These are phyloP conservation scores for Lagenidium giganteum DNA, from an alignment of 352 stramenopile genomes.

Conservation along the genomic window DNA sequence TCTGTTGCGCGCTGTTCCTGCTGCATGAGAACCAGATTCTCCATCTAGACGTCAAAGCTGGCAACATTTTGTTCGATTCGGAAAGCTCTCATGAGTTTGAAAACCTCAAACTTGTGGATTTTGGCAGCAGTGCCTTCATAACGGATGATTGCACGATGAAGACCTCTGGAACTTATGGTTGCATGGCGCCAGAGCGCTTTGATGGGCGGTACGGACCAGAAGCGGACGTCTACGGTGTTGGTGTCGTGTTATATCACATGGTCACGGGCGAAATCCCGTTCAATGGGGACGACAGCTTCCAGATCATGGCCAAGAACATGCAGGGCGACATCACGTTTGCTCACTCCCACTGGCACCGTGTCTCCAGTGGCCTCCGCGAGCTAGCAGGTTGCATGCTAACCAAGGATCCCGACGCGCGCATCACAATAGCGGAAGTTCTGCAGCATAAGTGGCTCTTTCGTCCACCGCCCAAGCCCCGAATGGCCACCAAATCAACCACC, in stretches of 20 bases:
- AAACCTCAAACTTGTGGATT: slow-evolving; percentile 67
- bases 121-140: slow-evolving; percentile 35
- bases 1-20: slow-evolving; percentile 40
- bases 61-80: slow-evolving; percentile 61
- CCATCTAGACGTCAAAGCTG: slow-evolving; percentile 60
- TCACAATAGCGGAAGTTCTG: slow-evolving; percentile 50
- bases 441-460: slow-evolving; percentile 46
- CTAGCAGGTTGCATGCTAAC: slow-evolving; percentile 47
- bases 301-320: slow-evolving; percentile 67
- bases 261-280: slow-evolving; percentile 47
- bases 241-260: slow-evolving; percentile 63
- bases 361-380: slow-evolving; percentile 26
- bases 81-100: slow-evolving; percentile 23
- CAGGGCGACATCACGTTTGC: slow-evolving; percentile 38
- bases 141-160: slow-evolving; percentile 10
- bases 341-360: slow-evolving; percentile 26
- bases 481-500: too few relatives aligned
- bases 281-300: slow-evolving; percentile 28
- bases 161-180: slow-evolving; percentile 42
- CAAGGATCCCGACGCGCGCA: slow-evolving; percentile 35
- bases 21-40: slow-evolving; percentile 49
- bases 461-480: slow-evolving; percentile 13
- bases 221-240: slow-evolving; percentile 57
- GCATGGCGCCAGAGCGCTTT: slow-evolving; percentile 64
- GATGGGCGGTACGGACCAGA: slow-evolving; percentile 37